Conservation (phyloP, 1,139 yeast genomes). For the Meyerozyma smithsonii region DNA sequence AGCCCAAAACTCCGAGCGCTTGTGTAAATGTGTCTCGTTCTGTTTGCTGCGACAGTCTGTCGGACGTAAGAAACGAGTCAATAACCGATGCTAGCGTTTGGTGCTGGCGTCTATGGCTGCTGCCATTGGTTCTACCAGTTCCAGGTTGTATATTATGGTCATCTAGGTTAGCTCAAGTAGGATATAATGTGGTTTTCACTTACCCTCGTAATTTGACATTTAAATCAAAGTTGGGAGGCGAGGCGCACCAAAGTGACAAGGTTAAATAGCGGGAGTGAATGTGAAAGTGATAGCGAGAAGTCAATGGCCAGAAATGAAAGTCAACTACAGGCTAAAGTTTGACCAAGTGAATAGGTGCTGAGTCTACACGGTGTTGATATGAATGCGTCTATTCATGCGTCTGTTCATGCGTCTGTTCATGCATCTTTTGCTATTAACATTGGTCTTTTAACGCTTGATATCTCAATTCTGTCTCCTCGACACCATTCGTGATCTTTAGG, state of each 20-base stretch:
- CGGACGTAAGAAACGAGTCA: slow-evolving; percentile 27
- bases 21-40: slow-evolving; percentile 21
- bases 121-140: slow-evolving; percentile 10
- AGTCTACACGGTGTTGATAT: too few species aligned
- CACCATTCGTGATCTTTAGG: too few species aligned
- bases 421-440: too few species aligned
- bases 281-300: neutral
- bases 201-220: slow-evolving; percentile 46
- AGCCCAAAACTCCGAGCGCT: slow-evolving; percentile 29
- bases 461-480: too few species aligned
- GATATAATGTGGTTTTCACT: slow-evolving; percentile 13
- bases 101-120: slow-evolving; percentile 22
- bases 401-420: too few species aligned
- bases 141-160: slow-evolving; percentile 25
- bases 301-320: too few species aligned
- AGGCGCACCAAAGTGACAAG: too few species aligned
- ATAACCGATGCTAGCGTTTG: slow-evolving; percentile 33
- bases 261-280: neutral
- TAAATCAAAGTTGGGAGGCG: too few species aligned
- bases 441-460: too few species aligned
- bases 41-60: slow-evolving; percentile 10
- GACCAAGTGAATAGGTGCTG: too few species aligned
- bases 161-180: slow-evolving; percentile 23
- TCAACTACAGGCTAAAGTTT: too few species aligned
- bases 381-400: too few species aligned